A percentile compares a stretch with the other conserved stretches of the same genome.
Conservation (phyloP, 1,284 basidiomycete species). For the Fomitiporia mediterranea region DNA sequence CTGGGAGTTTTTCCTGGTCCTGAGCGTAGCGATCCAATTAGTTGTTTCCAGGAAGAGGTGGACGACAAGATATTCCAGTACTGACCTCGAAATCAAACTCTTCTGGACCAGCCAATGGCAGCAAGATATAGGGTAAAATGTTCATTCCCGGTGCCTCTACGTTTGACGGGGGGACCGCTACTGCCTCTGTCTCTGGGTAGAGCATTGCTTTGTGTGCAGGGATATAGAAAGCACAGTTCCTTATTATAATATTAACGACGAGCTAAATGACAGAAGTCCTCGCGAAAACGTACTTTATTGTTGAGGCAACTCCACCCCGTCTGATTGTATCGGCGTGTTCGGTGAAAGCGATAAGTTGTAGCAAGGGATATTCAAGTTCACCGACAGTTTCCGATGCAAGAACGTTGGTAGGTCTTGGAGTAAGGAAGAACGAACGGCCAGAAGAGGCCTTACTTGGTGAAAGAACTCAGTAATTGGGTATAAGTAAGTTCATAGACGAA, state of each 20-base stretch:
- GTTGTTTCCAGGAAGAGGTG: background rate
- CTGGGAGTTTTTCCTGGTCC: conserved; percentile 87
- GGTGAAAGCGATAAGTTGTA: conserved; percentile 81
- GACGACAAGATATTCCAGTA: conserved; percentile 4
- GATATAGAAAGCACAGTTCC: conserved; percentile 75
- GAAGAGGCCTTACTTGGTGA: conserved; percentile 45
- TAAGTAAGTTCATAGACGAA: conserved; percentile 17
- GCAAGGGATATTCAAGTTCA: conserved; percentile 69
- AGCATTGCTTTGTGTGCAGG: conserved; percentile 68
- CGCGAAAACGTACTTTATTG: conserved; percentile 71
- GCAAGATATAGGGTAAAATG: conserved; percentile 76
- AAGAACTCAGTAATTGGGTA: background rate
- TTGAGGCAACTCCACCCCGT: conserved; percentile 79
- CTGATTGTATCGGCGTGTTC: conserved; percentile 85
- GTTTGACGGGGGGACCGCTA: conserved; percentile 52
- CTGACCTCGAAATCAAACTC: conserved; percentile 85
- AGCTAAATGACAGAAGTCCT: no score
- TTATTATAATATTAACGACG: no score
- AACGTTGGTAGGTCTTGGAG: conserved; percentile 45
- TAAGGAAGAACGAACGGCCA: conserved; percentile 70
- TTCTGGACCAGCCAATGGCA: conserved; percentile 92
- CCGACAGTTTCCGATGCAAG: conserved; percentile 32
- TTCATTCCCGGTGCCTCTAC: conserved; percentile 72
- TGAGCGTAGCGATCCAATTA: conserved; percentile 32
- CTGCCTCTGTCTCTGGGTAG: conserved; percentile 47